Evolutionary conservation across 1,284 basidiomycete species (phyloP).

Genomic region (Cutaneotrichosporon sp.): DNA sequence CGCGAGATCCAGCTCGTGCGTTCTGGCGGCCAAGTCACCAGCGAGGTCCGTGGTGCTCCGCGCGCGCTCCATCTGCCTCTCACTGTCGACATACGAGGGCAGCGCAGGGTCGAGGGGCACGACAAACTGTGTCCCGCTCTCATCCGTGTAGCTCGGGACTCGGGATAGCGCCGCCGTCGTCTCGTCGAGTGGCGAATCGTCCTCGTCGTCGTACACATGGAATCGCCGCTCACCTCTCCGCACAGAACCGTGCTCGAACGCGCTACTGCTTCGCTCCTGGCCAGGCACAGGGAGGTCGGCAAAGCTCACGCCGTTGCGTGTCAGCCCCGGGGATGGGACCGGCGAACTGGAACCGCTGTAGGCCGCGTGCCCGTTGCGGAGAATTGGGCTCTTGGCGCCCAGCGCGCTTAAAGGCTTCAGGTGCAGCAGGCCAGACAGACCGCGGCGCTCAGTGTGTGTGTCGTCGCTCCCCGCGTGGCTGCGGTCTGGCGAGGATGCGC

Average conservation of each 20-base stretch:
- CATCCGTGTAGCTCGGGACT: constrained; percentile 77
- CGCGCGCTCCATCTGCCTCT: constrained; percentile 26
- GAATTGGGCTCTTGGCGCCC: constrained; percentile 1
- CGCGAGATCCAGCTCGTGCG: not conserved
- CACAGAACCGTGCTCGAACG: constrained; percentile 16
- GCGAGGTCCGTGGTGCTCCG: constrained; percentile 14
- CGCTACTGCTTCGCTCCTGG: not conserved
- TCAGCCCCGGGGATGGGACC: constrained; percentile 20
- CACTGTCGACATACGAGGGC: constrained; percentile 75
- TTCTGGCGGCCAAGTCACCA: not conserved
- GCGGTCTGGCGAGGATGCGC: constrained; percentile 54
- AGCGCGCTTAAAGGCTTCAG: constrained; percentile 24
- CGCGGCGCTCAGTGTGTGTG: constrained; percentile 4
- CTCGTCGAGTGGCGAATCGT: constrained; percentile 13
- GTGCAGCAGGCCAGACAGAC: constrained; percentile 27
- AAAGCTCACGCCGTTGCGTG: constrained; percentile 19
- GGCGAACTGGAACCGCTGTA: constrained; percentile 18
- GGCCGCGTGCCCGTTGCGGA: not conserved
- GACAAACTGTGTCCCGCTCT: constrained; percentile 52
- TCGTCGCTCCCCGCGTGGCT: not conserved
- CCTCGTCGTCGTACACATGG: constrained; percentile 12
- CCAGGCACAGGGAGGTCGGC: constrained; percentile 21
- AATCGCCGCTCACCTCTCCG: constrained; percentile 2
- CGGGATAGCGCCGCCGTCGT: constrained; percentile 52
- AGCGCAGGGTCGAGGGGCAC: constrained; percentile 76